Evolutionary conservation across 2,329 filamentous ascomycete species (phyloP).

Genomic region (Exophiala xenobiotica): DNA sequence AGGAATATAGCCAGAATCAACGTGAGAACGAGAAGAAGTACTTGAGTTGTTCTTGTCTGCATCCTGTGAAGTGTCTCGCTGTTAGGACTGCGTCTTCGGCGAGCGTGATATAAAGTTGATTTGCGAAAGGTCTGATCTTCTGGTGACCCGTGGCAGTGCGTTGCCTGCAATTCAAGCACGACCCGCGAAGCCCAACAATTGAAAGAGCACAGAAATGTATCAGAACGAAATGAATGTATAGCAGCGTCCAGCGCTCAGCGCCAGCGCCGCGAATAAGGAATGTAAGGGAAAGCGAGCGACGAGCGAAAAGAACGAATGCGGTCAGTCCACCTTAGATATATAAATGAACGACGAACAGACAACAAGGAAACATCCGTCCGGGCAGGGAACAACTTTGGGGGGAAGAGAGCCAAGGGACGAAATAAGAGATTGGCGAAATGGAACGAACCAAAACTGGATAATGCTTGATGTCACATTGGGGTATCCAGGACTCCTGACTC

Average conservation of each 20-base stretch:
- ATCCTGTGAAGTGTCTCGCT: slow-evolving; percentile 4
- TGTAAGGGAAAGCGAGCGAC: slow-evolving; percentile 6
- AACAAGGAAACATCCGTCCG: slow-evolving; percentile 1
- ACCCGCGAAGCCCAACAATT: background rate
- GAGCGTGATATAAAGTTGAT: background rate
- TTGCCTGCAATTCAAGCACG: background rate
- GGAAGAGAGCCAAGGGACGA: background rate
- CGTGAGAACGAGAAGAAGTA: slow-evolving; percentile 20
- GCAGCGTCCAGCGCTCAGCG: slow-evolving; percentile 26
- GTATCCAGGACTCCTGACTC: background rate
- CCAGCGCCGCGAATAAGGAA: slow-evolving; percentile 15
- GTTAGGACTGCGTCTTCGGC: background rate
- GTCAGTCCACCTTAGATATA: slow-evolving; percentile 14
- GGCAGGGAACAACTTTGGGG: background rate
- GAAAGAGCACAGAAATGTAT: slow-evolving; percentile 5
- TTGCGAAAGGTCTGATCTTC: background rate
- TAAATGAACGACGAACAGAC: slow-evolving; percentile 9
- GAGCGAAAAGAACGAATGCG: slow-evolving; percentile 13
- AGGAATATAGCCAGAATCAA: slow-evolving; percentile 22
- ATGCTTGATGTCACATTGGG: background rate
- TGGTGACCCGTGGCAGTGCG: background rate
- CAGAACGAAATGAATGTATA: background rate
- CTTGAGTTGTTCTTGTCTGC: slow-evolving; percentile 21
- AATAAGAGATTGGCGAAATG: slow-evolving; percentile 1
- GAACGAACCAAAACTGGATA: background rate